These are phyloP conservation scores for Trichoderma endophyticum DNA, from an alignment of 2,329 filamentous ascomycete genomes.

Conservation along the genomic window DNA sequence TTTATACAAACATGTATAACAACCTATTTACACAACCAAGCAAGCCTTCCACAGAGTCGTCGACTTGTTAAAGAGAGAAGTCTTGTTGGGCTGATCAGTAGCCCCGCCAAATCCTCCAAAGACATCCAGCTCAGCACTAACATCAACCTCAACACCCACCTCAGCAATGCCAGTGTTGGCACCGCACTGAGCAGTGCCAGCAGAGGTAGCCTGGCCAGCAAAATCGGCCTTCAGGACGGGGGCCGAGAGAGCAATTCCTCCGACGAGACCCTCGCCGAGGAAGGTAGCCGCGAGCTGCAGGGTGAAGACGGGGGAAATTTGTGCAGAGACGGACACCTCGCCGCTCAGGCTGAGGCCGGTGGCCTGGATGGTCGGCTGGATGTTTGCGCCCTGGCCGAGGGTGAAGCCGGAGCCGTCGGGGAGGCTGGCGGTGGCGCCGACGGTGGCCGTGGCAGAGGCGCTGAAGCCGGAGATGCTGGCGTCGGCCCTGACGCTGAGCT, in stretches of 20 bases:
- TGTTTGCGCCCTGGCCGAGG: neutral
- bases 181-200: neutral
- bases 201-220: neutral
- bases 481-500: conserved; percentile 12
- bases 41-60: neutral
- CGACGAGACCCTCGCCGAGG: conserved; percentile 15
- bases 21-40: neutral
- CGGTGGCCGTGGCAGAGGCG: neutral
- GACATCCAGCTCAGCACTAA: conserved; percentile 12
- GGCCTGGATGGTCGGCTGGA: neutral
- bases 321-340: neutral
- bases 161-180: neutral
- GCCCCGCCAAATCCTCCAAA: conserved; percentile 4
- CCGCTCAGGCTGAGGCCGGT: neutral
- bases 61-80: neutral
- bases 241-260: neutral
- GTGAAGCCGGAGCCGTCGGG: conserved; percentile 14
- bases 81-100: conserved; percentile 1
- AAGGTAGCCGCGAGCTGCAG: conserved; percentile 12
- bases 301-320: neutral
- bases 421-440: conserved; percentile 9
- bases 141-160: neutral
- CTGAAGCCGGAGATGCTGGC: conserved; percentile 7
- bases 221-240: neutral
- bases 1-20: neutral